phyloP scores from a whole-genome alignment of 371 early-diverging fungal species.

The Mortierella sp. region DNA sequence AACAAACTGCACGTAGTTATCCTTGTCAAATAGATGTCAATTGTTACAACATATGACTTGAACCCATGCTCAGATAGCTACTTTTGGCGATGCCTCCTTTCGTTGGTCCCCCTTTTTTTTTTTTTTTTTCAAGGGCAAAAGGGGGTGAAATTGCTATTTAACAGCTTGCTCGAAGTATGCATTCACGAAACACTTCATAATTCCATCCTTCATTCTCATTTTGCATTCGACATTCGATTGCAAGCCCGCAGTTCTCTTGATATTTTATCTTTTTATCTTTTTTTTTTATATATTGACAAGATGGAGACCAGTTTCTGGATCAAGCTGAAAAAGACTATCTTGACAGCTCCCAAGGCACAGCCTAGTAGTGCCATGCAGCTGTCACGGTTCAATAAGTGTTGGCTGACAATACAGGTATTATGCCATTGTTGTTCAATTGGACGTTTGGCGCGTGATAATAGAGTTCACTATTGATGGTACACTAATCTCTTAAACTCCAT shows the following conservation, averaged over 20 bases:
- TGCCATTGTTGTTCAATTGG: background rate
- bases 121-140: background rate
- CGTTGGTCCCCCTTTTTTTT: background rate
- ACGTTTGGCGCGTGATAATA: background rate
- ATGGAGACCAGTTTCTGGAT: conserved; percentile 45
- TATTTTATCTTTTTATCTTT: background rate
- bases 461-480: background rate
- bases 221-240: background rate
- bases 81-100: background rate
- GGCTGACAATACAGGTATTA: conserved; percentile 78
- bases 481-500: conserved; percentile 9
- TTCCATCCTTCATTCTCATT: background rate
- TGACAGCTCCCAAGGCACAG: conserved; percentile 71
- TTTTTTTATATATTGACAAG: background rate
- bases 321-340: conserved; percentile 64
- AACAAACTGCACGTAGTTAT: background rate
- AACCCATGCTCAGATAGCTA: conserved; percentile 2
- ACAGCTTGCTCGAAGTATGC: background rate
- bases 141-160: background rate
- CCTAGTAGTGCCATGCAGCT: conserved; percentile 77
- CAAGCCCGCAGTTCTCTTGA: background rate
- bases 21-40: background rate
- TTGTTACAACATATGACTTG: background rate
- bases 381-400: conserved; percentile 80
- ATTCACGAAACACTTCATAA: background rate